Conservation (phyloP, 495 filamentous ascomycete genomes). For the Xylaria nigripes region DNA sequence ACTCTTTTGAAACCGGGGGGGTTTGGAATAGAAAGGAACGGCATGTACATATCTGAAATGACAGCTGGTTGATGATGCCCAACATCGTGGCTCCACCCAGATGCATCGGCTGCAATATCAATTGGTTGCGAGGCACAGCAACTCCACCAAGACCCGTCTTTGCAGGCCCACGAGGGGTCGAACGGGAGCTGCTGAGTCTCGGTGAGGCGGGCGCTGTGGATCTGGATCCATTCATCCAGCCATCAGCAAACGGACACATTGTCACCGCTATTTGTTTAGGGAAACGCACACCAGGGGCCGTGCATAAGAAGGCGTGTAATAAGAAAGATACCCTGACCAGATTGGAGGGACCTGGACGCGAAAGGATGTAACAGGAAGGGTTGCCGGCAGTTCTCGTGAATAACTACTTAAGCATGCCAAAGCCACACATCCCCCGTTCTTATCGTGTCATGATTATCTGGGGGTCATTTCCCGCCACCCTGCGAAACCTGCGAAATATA, state of each 20-base stretch:
- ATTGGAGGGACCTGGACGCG: neutral
- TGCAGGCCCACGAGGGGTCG: constrained; percentile 15
- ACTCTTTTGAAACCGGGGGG: constrained; percentile 17
- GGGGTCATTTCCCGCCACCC: neutral
- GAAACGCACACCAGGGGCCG: constrained; percentile 3
- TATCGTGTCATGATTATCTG: neutral
- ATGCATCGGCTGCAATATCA: constrained; percentile 24
- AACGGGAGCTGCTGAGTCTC: constrained; percentile 11
- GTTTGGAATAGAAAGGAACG: constrained; percentile 13
- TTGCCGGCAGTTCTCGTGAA: neutral
- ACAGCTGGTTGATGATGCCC: constrained; percentile 28
- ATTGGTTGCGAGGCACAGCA: constrained; percentile 16
- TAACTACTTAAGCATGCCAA: constrained; percentile 1
- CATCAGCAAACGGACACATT: constrained; percentile 26
- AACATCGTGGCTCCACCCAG: constrained; percentile 27
- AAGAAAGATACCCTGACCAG: neutral
- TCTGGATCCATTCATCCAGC: constrained; percentile 15
- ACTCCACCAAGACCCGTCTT: constrained; percentile 22
- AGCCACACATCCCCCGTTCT: neutral
- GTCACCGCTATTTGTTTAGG: constrained; percentile 27
- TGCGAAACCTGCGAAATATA: neutral
- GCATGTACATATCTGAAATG: constrained; percentile 11
- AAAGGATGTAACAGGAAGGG: neutral
- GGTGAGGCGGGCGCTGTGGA: constrained; percentile 26
- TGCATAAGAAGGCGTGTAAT: neutral